A percentile compares a stretch with the other conserved stretches of the same genome.
These are phyloP conservation scores for Croton laevigatus DNA, from an alignment of 441 rosid genomes.

Conservation along the genomic window DNA sequence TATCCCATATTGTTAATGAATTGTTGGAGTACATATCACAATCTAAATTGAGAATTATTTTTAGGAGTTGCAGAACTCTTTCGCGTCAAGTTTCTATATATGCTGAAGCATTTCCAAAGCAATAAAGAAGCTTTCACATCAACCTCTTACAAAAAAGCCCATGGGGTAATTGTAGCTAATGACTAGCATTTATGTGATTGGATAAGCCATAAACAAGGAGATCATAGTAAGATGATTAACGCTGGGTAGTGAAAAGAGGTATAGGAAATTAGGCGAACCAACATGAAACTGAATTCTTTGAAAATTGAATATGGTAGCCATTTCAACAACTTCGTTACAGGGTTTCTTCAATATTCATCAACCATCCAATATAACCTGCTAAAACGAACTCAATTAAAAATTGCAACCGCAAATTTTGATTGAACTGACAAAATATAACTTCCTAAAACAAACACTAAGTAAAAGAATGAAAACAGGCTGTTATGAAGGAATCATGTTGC, in stretches of 20 bases:
- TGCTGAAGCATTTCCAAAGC: neutral
- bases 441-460: neutral
- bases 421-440: neutral
- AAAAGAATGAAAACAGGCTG: neutral
- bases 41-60: no score
- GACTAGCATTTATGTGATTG: neutral
- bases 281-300: neutral
- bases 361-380: neutral
- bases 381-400: neutral
- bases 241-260: no score
- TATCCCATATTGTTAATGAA: no score
- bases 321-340: neutral
- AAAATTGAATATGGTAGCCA: neutral
- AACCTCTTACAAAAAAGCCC: neutral
- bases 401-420: neutral
- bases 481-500: no score
- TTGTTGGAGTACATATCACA: no score
- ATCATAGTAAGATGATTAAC: neutral
- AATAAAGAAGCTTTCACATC: neutral
- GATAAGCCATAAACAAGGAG: neutral
- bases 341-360: conserved; percentile 8
- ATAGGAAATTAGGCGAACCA: no score
- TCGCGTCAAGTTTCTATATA: no score
- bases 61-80: no score
- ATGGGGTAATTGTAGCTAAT: neutral